Percentiles rank a stretch among this genome's conserved stretches.
Evolutionary conservation across 2,329 filamentous ascomycete species (phyloP).

Genomic region (Clonostachys solani): DNA sequence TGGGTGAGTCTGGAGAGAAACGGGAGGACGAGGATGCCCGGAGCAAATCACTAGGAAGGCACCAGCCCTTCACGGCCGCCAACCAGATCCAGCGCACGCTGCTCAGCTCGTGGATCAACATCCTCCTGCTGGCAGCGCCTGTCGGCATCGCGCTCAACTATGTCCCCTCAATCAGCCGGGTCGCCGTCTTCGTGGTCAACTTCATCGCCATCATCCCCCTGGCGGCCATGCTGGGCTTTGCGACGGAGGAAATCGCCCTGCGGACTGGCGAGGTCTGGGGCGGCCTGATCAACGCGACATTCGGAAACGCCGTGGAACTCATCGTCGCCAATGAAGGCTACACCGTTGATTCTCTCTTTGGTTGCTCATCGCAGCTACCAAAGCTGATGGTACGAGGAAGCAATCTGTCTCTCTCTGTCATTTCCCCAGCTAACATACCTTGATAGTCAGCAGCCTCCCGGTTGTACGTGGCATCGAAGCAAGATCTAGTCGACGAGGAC

Average conservation of each 20-base stretch:
- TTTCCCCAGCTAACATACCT: no score
- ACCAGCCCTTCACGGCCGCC: constrained; percentile 50
- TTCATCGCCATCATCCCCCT: constrained; percentile 91
- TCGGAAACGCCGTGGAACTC: constrained; percentile 88
- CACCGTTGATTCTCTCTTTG: no score
- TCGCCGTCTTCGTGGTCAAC: constrained; percentile 74
- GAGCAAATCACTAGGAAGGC: no score
- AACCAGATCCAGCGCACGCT: constrained; percentile 72
- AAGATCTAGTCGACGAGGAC: no score
- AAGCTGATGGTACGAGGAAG: no score
- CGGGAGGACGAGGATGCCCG: no score
- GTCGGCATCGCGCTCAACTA: constrained; percentile 58
- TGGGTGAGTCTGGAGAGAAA: no score
- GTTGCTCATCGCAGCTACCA: no score
- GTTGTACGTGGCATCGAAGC: no score
- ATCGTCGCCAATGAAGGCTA: constrained; percentile 60
- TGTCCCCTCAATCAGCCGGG: constrained; percentile 31
- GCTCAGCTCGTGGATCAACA: constrained; percentile 82
- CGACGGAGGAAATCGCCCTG: constrained; percentile 85
- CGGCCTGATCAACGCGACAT: constrained; percentile 84
- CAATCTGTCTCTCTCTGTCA: no score
- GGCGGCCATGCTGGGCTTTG: constrained; percentile 80
- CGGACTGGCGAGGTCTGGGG: constrained; percentile 81
- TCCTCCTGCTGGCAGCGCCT: constrained; percentile 74
- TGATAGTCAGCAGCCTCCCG: no score